Base-by-base conservation (phyloP, 1,139 yeast genomes). In the Blastobotrys serpentis region DNA sequence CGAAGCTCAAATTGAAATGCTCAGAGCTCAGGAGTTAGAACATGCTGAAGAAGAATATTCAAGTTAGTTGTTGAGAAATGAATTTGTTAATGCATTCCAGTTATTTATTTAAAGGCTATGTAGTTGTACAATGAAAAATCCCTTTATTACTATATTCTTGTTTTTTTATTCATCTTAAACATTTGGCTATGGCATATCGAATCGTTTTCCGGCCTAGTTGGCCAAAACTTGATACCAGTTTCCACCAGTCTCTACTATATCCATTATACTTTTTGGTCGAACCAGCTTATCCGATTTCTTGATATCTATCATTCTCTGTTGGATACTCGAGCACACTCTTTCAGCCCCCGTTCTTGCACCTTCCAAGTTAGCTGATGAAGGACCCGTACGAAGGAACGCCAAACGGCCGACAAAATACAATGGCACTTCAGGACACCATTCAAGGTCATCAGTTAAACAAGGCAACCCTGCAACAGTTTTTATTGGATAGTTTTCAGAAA, bases 301-400 rank as follows among this genome's bases (percentile, higher is more conserved):
- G 7, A 7, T 32, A 5, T 14, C n/a, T 2, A 29, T 16, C 13
- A 33, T 6, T n/a, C 41, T n/a, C n/a, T 43, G 25, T 14, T 49
- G 53, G 18, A 50, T 46, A 13, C 52, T 48, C 18, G 51, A 38
- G 3, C 52, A 78, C 25, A 74, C 67, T 46, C 79, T 55, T 55
- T 75, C 79, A 0, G 78, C 77, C 2, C 78, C 78, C 10, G 69
- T 55, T 29, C 79, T 57, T 0, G 78, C 78, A 2, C 79, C 79
- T 50, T 74, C 78, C 36, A 75, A 58, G 51, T 75, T 75, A 1
- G 78, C 78, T n/a, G 76, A 69, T 0, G 77, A 70, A 1, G 79
- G 78, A 0, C 79, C 79, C 50, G 74, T 67, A 49, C 69, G 62
- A 14, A 75, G 60, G 13, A 73, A 69, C 1, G 79, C 78, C 53